Conservation (phyloP, 208 protist genomes). For the Leishmania amazonensis region DNA sequence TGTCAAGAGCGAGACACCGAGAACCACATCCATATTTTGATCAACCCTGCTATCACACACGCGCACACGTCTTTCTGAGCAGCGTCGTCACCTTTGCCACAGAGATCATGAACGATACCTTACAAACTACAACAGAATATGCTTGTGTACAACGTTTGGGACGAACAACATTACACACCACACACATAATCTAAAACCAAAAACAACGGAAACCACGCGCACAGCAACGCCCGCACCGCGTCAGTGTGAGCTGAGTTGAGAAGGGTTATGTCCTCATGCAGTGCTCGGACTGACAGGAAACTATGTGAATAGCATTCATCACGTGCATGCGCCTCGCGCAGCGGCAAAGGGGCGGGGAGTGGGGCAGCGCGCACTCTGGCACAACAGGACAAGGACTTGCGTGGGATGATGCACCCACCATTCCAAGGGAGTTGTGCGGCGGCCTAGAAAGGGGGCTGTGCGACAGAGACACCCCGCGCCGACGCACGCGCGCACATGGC, state of each 20-base stretch:
- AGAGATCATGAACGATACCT: background rate
- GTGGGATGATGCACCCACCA: background rate
- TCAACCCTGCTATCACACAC: no score
- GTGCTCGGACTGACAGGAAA: slow-evolving; percentile 22
- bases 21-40: no score
- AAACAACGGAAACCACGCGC: background rate
- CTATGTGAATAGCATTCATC: slow-evolving; percentile 19
- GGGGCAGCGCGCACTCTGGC: slow-evolving; percentile 1
- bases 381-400: slow-evolving; percentile 16
- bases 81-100: fast-evolving
- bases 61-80: fast-evolving
- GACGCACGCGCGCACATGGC: background rate
- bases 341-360: background rate
- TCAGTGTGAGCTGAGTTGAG: slow-evolving; percentile 17
- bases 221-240: background rate
- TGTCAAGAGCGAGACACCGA: no score
- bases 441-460: no score
- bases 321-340: slow-evolving; percentile 4
- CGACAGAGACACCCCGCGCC: slow-evolving; percentile 4
- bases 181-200: background rate
- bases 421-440: slow-evolving; percentile 20
- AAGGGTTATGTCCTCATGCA: slow-evolving; percentile 14
- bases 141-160: no score
- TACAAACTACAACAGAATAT: no score
- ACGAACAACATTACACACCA: background rate